Evolutionary conservation across 208 protist genomes (phyloP).

Genomic region (Novymonas esmeraldas): DNA sequence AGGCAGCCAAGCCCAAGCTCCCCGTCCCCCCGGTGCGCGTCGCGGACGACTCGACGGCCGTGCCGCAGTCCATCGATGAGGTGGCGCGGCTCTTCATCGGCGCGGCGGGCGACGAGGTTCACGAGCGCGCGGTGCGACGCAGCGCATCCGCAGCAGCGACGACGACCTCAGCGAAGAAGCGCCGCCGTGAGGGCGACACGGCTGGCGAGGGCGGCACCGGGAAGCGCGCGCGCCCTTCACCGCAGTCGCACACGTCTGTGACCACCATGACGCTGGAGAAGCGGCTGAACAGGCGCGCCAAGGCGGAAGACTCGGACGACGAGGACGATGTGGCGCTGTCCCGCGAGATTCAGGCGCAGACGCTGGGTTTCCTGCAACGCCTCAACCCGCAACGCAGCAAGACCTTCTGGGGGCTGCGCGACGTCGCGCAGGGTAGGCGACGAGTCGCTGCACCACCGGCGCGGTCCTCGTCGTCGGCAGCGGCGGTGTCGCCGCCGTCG

Average conservation of each 20-base stretch:
- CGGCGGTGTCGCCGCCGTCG: background rate
- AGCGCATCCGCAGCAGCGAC: background rate
- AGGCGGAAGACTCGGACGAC: slow-evolving; percentile 27
- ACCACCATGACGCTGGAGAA: background rate
- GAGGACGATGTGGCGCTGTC: slow-evolving; percentile 61
- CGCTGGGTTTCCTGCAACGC: slow-evolving; percentile 52
- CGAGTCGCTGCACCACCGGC: too few relatives aligned
- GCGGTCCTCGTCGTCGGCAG: too few relatives aligned
- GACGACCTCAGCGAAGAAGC: background rate
- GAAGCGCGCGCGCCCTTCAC: background rate
- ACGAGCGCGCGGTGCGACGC: slow-evolving; percentile 6
- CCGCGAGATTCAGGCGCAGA: slow-evolving; percentile 47
- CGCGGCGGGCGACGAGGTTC: background rate
- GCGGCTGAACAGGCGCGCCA: background rate
- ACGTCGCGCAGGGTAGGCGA: slow-evolving; percentile 57
- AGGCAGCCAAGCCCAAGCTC: background rate
- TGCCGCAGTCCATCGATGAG: slow-evolving; percentile 24
- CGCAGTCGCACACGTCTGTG: background rate
- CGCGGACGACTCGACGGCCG: background rate
- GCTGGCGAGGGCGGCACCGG: too few relatives aligned
- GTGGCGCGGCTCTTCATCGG: slow-evolving; percentile 33
- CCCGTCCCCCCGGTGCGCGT: background rate
- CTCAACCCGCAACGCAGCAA: slow-evolving; percentile 41
- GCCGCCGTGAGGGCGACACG: background rate
- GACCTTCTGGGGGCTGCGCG: slow-evolving; percentile 65